Evolutionary conservation across 2,329 filamentous ascomycete species (phyloP).

Genomic region (Pyrenophora tritici-repentis): DNA sequence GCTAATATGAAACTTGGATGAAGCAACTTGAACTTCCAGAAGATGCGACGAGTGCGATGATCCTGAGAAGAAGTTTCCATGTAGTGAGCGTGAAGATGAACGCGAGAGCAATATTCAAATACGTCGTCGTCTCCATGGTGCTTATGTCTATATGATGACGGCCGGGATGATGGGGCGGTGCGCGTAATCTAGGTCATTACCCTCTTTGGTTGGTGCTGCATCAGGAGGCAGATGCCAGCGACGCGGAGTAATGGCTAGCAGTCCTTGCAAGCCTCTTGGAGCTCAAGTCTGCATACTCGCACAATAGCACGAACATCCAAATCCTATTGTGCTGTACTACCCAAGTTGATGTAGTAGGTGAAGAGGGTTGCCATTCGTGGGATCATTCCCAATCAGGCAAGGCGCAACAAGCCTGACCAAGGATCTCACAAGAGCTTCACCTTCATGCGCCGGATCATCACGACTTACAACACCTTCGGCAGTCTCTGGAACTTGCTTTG

Average conservation of each 20-base stretch:
- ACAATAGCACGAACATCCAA: not conserved
- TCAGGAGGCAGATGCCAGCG: constrained; percentile 7
- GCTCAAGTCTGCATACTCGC: not conserved
- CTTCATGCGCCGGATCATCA: constrained; percentile 27
- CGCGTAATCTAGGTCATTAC: constrained; percentile 18
- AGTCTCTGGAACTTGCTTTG: constrained; percentile 14
- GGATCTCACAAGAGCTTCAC: constrained; percentile 29
- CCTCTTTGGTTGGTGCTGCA: constrained; percentile 24
- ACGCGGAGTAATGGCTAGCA: not conserved
- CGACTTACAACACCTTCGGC: constrained; percentile 27
- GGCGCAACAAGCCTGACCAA: constrained; percentile 17
- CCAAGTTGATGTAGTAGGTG: constrained; percentile 5
- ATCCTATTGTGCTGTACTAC: not conserved
- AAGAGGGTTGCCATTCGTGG: constrained; percentile 16
- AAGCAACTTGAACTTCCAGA: constrained; percentile 24
- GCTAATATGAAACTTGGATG: constrained; percentile 30
- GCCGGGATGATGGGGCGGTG: constrained; percentile 11
- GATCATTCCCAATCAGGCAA: constrained; percentile 13
- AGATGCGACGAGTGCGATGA: not conserved
- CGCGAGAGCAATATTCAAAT: not conserved
- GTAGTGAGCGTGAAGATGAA: too few species aligned
- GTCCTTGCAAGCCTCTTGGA: not conserved
- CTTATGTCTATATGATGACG: not conserved
- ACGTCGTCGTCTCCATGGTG: not conserved
- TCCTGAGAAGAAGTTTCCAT: not conserved